phyloP scores from a whole-genome alignment of 2,329 filamentous ascomycete genomes.

The Epichloe elymi region DNA sequence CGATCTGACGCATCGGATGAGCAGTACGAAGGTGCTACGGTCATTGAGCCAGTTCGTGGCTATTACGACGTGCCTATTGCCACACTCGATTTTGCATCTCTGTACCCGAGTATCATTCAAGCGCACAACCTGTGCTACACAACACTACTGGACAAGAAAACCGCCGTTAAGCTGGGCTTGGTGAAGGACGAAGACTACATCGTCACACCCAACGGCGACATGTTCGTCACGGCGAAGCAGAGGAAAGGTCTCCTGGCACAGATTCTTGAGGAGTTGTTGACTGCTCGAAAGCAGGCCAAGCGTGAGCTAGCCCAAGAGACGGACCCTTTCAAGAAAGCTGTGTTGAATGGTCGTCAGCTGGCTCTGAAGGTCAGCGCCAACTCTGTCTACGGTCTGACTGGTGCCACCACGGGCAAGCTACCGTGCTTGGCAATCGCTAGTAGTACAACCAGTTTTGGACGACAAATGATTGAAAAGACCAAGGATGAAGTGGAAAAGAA shows the following conservation, averaged over 20 bases:
- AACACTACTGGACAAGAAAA: conserved; percentile 61
- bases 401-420: conserved; percentile 89
- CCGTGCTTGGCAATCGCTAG: conserved; percentile 91
- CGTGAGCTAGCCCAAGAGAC: conserved; percentile 78
- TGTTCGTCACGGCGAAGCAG: conserved; percentile 78
- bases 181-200: conserved; percentile 93
- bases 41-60: conserved; percentile 86
- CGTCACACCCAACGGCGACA: conserved; percentile 84
- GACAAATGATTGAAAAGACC: conserved; percentile 97
- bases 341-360: conserved; percentile 91
- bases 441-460: conserved; percentile 92
- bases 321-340: conserved; percentile 94
- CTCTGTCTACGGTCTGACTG: conserved; percentile 93
- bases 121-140: conserved; percentile 98
- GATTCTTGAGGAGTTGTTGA: conserved; percentile 85
- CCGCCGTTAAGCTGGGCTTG: conserved; percentile 61
- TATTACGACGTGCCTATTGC: conserved; percentile 94
- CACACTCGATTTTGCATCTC: conserved; percentile 94
- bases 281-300: conserved; percentile 91
- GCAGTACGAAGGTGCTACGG: conserved; percentile 93
- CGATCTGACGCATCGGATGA: conserved; percentile 60
- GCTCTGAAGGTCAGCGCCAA: conserved; percentile 95
- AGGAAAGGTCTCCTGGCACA: conserved; percentile 87
- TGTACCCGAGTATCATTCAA: conserved; percentile 98
- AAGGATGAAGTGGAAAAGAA: conserved; percentile 86